These are phyloP conservation scores for Eimeria zaria DNA, from an alignment of 169 alveolate genomes.

Conservation along the genomic window DNA sequence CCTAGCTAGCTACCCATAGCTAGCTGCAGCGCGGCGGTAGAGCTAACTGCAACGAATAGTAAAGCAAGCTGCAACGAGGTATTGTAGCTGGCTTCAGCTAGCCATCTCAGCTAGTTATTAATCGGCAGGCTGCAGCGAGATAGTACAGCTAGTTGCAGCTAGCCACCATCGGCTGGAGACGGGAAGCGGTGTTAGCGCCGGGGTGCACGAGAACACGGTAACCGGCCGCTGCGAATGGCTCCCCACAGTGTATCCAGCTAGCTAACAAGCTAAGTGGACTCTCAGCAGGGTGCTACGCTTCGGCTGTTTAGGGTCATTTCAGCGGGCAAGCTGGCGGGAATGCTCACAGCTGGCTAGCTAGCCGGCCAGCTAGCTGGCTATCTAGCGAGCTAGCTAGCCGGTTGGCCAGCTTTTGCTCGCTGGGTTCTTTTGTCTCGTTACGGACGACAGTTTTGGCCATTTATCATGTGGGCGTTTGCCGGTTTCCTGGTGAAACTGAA, in stretches of 20 bases:
- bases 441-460: neutral
- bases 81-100: neutral
- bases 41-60: slow-evolving; percentile 15
- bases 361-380: neutral
- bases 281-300: neutral
- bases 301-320: neutral
- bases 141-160: neutral
- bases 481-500: neutral
- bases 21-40: neutral
- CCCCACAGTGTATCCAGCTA: neutral
- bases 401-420: neutral
- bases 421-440: neutral
- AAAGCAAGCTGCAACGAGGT: neutral
- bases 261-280: neutral
- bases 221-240: neutral
- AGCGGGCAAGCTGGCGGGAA: neutral
- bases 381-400: neutral
- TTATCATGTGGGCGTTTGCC: neutral
- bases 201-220: neutral
- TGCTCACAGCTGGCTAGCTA: neutral
- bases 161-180: neutral
- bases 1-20: neutral
- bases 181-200: neutral
- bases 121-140: neutral
- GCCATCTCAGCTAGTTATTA: neutral